Percentiles rank a stretch among this genome's conserved stretches.
Evolutionary conservation across 2,329 filamentous ascomycete genomes (phyloP).

Genomic region (Diaporthe citriasiana): DNA sequence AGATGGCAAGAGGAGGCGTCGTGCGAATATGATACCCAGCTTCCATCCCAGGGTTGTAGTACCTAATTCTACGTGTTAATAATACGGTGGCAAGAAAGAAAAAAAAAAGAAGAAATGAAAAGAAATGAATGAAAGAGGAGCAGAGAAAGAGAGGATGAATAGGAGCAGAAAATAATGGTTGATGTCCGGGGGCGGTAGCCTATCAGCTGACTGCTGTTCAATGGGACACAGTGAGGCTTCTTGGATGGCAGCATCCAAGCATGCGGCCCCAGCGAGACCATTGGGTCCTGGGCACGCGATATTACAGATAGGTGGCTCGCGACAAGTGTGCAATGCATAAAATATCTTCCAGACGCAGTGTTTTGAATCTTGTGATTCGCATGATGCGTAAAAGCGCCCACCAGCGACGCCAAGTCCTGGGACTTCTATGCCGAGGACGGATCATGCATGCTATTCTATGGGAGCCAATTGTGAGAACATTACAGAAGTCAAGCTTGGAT

Average conservation of each 20-base stretch:
- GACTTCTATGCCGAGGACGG: not conserved
- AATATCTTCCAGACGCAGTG: constrained; percentile 7
- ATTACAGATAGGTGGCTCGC: constrained; percentile 27
- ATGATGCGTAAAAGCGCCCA: not conserved
- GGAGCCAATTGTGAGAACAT: too few species aligned
- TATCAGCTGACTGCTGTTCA: constrained; percentile 31
- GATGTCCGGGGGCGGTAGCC: not conserved
- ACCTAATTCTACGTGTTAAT: constrained; percentile 30
- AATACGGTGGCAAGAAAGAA: constrained; percentile 11
- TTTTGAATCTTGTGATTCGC: not conserved
- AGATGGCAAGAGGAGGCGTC: constrained; percentile 39
- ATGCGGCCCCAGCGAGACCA: constrained; percentile 19
- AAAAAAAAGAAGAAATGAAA: not conserved
- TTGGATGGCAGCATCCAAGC: constrained; percentile 17
- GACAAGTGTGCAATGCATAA: constrained; percentile 33
- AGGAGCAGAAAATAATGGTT: constrained; percentile 14
- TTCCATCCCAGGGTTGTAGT: constrained; percentile 35
- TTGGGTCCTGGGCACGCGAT: constrained; percentile 25
- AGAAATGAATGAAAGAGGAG: constrained; percentile 2
- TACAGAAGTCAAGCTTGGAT: not conserved
- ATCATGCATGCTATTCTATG: constrained; percentile 8
- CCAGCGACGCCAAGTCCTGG: not conserved
- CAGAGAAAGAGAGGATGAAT: not conserved
- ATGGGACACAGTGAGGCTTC: constrained; percentile 24
- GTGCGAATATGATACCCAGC: constrained; percentile 40